A percentile compares a stretch with the other conserved stretches of the same genome.
Evolutionary conservation across 2,329 filamentous ascomycete species (phyloP).

Genomic region (Annulohypoxylon truncatum): DNA sequence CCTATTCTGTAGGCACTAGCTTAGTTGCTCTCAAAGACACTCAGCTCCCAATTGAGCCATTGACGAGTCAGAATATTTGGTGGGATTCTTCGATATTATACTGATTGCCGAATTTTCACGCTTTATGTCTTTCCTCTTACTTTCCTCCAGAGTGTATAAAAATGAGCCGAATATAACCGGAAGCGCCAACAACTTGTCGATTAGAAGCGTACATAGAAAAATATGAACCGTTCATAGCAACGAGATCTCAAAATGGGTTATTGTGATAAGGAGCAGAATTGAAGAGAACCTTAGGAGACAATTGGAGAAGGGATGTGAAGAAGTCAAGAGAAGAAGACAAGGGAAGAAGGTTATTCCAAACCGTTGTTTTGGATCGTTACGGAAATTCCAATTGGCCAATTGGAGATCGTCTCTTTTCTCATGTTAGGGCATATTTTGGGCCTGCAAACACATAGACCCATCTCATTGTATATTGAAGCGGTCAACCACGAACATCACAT

Average conservation of each 20-base stretch:
- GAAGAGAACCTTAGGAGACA: too few species aligned
- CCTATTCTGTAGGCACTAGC: too few species aligned
- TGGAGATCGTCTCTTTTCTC: slow-evolving; percentile 2
- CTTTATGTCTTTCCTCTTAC: not conserved
- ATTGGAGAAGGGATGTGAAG: not conserved
- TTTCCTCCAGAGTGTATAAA: not conserved
- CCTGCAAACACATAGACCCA: not conserved
- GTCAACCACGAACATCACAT: not conserved
- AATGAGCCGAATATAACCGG: not conserved
- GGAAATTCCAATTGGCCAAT: slow-evolving; percentile 4
- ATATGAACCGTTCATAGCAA: not conserved
- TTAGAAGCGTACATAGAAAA: not conserved
- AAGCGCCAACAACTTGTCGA: not conserved
- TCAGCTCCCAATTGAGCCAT: not conserved
- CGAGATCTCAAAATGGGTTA: not conserved
- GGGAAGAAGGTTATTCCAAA: slow-evolving; percentile 42
- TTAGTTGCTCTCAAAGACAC: too few species aligned
- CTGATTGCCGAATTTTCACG: too few species aligned
- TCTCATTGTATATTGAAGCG: not conserved
- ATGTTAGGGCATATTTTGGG: not conserved
- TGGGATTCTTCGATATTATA: not conserved
- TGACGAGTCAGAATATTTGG: not conserved
- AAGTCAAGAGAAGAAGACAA: not conserved
- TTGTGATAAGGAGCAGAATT: not conserved
- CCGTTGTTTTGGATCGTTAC: slow-evolving; percentile 7